These are phyloP conservation scores for Candida albicans DNA, from an alignment of 1,139 yeast genomes.

Conservation along the genomic window DNA sequence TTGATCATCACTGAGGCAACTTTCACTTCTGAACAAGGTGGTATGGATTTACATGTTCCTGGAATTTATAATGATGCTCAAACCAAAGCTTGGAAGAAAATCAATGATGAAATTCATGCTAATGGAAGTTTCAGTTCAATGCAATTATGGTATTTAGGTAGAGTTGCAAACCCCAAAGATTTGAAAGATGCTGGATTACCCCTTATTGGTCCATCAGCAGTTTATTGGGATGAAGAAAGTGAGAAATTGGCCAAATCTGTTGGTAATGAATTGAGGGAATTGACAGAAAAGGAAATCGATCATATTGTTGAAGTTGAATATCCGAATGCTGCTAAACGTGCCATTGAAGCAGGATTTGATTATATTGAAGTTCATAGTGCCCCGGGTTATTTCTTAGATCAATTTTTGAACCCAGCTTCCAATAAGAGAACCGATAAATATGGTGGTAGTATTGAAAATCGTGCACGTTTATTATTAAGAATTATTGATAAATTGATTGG, in stretches of 20 bases:
- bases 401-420: conserved; percentile 45
- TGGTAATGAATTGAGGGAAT: conserved; percentile 34
- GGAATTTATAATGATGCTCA: conserved; percentile 54
- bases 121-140: conserved; percentile 26
- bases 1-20: conserved; percentile 45
- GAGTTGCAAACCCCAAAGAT: conserved; percentile 45
- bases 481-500: conserved; percentile 52
- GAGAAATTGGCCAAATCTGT: conserved; percentile 29
- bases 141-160: conserved; percentile 64
- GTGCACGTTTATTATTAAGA: conserved; percentile 57
- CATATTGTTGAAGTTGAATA: conserved; percentile 31
- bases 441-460: conserved; percentile 62
- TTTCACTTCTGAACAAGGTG: conserved; percentile 25
- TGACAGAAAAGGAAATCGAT: conserved; percentile 45
- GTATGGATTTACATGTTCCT: conserved; percentile 46
- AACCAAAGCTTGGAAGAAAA: conserved; percentile 50
- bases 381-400: conserved; percentile 67
- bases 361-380: conserved; percentile 68
- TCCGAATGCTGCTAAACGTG: conserved; percentile 43
- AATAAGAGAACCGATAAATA: conserved; percentile 57
- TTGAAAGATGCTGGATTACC: conserved; percentile 34
- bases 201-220: conserved; percentile 24
- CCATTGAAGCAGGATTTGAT: conserved; percentile 62
- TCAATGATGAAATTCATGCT: conserved; percentile 28
- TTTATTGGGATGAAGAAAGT: conserved; percentile 20